Base-by-base conservation (phyloP, 257 asterid species). In the Catharanthus roseus region DNA sequence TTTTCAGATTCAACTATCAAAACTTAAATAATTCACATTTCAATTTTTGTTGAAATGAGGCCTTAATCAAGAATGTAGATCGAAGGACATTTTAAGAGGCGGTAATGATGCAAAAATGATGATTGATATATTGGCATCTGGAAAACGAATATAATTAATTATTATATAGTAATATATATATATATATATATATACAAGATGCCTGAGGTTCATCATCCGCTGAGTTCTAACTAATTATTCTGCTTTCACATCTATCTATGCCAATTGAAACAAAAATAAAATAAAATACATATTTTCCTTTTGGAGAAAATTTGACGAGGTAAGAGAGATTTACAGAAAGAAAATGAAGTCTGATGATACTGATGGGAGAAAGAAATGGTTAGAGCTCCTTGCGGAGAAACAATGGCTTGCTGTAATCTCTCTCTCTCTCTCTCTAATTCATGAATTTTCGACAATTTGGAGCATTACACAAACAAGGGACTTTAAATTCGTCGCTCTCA, bases 391-490 rank as follows among this genome's bases (percentile, higher is more conserved):
- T 70, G 68, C 33, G 78, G 81, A 76, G 83, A 82, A 80, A 76
- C 80, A 84, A 79, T 72, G 73, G 67, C 70, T 70, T n/a, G n/a
- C n/a, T 72, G 76, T 74, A 65, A 67, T 76, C n/a, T n/a, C n/a
- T n/a, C n/a, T n/a, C n/a, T n/a, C n/a, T n/a, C n/a, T n/a, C n/a
- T n/a, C n/a, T n/a, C 90, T 88, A 91, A 81, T 95, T 89, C 97
- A 95, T 95, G 92, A 85, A 95, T 79, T 90, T 95, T 70, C 98
- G 68, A 82, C 99, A 95, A 73, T 79, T 84, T 74, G 86, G 88
- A 76, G 99, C 87, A 65, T 89, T 88, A 78, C 99, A 95, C 72
- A 85, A 79, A 85, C 98, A 95, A 15, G 98, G 99, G 61, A 92
- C 97, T 83, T 84, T 91, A 82, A 79, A 81, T 65, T 91, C 97